These are phyloP conservation scores for Haematococcus sp. DNA, from an alignment of 139 green algal species.

Conservation along the genomic window DNA sequence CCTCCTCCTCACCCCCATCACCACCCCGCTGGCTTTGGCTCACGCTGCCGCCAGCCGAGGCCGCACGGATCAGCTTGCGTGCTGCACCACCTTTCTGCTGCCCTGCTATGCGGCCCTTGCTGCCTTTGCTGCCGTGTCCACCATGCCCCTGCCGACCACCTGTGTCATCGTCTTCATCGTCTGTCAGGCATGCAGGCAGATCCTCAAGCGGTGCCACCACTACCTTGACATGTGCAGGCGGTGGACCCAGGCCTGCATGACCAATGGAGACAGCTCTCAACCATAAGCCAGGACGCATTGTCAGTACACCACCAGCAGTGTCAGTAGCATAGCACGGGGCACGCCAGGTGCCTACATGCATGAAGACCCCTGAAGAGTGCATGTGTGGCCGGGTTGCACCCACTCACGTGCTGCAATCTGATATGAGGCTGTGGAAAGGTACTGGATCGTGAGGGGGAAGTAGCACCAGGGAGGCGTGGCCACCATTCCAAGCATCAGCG, in stretches of 20 bases:
- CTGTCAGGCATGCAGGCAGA: conserved; percentile 29
- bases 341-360: background rate
- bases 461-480: conserved; percentile 67
- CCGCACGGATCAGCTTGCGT: background rate
- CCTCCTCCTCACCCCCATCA: background rate
- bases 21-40: background rate
- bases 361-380: background rate
- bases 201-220: conserved; percentile 51
- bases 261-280: background rate
- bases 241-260: background rate
- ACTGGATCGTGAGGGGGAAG: conserved; percentile 81
- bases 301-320: conserved; percentile 4
- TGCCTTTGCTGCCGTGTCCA: background rate
- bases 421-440: conserved; percentile 49
- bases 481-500: conserved; percentile 80
- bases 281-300: background rate
- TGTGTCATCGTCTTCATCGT: conserved; percentile 32
- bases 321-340: background rate
- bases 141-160: conserved; percentile 1
- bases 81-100: background rate
- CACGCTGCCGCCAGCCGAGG: background rate
- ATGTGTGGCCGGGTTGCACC: background rate
- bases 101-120: background rate
- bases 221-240: conserved; percentile 54
- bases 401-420: conserved; percentile 9